Percentiles rank a stretch among this genome's conserved stretches.
Conservation (phyloP, 257 asterid species). For the Ehretia macrophylla region DNA sequence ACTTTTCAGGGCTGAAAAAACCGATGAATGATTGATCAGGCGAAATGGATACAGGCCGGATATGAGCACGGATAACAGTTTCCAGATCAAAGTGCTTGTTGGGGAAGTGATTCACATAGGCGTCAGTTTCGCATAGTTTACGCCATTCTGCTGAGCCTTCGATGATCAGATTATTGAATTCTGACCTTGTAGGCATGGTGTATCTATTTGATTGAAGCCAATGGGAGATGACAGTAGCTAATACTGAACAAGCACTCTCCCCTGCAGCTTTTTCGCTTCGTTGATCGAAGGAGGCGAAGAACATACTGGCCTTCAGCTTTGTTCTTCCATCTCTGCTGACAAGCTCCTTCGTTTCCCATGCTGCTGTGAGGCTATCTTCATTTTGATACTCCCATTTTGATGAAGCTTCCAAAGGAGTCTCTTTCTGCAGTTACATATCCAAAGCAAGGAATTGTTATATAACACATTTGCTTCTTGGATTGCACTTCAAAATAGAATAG, state of each 20-base stretch:
- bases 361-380: slow-evolving; percentile 16
- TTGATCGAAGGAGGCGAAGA: slow-evolving; percentile 75
- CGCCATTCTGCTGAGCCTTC: slow-evolving; percentile 79
- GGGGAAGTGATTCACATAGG: slow-evolving; percentile 43
- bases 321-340: slow-evolving; percentile 56
- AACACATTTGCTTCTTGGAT: too few species aligned
- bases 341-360: slow-evolving; percentile 57
- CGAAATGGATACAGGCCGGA: slow-evolving; percentile 46
- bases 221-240: slow-evolving; percentile 61
- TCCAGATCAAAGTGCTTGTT: slow-evolving; percentile 77
- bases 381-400: slow-evolving; percentile 9
- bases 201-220: slow-evolving; percentile 53
- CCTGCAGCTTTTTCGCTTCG: slow-evolving; percentile 68
- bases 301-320: slow-evolving; percentile 45
- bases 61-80: slow-evolving; percentile 46
- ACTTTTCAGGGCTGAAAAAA: slow-evolving; percentile 54
- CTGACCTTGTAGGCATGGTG: slow-evolving; percentile 40
- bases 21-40: slow-evolving; percentile 57
- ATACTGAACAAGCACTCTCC: slow-evolving; percentile 65
- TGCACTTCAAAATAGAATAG: too few species aligned
- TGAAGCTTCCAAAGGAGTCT: background rate
- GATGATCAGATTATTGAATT: slow-evolving; percentile 53
- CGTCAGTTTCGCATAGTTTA: slow-evolving; percentile 41
- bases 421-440: background rate
- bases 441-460: too few species aligned